Evolutionary conservation across 2,329 filamentous ascomycete species (phyloP), one percentile per base, ranked within the genome.

Genomic region (Colletotrichum sp.): DNA sequence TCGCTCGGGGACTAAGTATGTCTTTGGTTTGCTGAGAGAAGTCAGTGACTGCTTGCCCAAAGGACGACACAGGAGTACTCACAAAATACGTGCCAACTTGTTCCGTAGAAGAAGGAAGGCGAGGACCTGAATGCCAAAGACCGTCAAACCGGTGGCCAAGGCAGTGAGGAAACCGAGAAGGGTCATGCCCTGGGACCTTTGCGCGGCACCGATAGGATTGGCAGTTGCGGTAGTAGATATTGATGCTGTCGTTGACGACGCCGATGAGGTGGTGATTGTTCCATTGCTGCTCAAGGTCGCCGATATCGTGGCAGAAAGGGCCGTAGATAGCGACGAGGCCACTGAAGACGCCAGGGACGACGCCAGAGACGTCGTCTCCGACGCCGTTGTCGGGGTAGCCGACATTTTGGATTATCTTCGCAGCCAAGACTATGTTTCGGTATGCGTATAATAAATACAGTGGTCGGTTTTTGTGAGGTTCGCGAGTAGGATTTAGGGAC

Each of bases 51-150:
- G 39, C 12, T 18, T 61, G 9, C 34, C 72, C 57, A 39, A 9
- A 59, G 26, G 12, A 57, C n/a, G 32, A 77, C 75, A 18, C 59
- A 69, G 15, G 30, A 43, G 21, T 21, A 87, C 93, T 81, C 86
- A 96, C 94, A 96, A 98, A 76, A 98, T 98, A 77, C 95, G 90
- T 3, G 93, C 92, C 43, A 98, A 85, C 78, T 95, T 96, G 75
- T 95, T 93, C 78, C 95, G 93, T 57, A 98, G 86, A 2, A 97
- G 80, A 8, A 95, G 83, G 82, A 98, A 98, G n/a, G 94, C 81
- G 13, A 93, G 81, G 43, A 95, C 86, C 81, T 93, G 92, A 7
- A 93, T 84, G 1, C 87, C 89, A 76, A 94, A 95, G 71, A 94
- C 84, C 21, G 91, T 84, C 63, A 93, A 82, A 81, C 92, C 92